Base-by-base conservation (phyloP, 2,329 filamentous ascomycete genomes). In the Fusarium abutilonis region DNA sequence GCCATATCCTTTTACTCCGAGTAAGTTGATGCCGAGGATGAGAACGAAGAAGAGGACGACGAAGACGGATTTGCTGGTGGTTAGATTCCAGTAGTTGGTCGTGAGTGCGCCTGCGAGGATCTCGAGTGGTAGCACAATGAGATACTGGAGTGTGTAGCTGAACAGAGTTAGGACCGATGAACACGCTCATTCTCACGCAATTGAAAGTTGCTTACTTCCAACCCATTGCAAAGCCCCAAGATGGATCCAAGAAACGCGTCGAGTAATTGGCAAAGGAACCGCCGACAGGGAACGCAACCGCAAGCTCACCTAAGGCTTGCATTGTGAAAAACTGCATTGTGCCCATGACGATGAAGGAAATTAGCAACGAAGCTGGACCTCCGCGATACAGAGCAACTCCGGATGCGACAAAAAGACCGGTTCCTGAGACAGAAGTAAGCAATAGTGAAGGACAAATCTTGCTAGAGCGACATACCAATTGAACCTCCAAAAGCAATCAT, bases 171-270 rank as follows among this genome's bases (percentile, higher is more conserved):
- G 43, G 9, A n/a, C 21, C 9, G 38, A 11, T 13, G 7, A 19
- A 42, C 36, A 11, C 15, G 9, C 23, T 32, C 7, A 10, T 13
- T 31, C 9, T 19, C n/a, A 10, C 26, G 14, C 19, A 26, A 8
- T 26, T 26, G 9, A 14, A 13, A 9, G 23, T 10, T 5, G 35
- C 53, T 60, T 73, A 91, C 83, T 96, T 96, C 92, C 92, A 96
- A 9, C 92, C 93, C 91, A 96, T 96, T 26, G 92, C 91, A 73
- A 96, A 96, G 0, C 92, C 93, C 92, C 92, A 97, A 1, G 93
- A 93, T 1, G 93, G 94, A 73, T 97, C 93, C n/a, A 98, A 77
- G 72, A 97, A 97, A 14, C 94, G 87, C 14, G 92, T 97, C 14
- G 93, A 95, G 76, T 93, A 97, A 13, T 92, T 89, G 1, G 92